Percentiles rank a stretch among this genome's conserved stretches.
Evolutionary conservation across 2,329 filamentous ascomycete genomes (phyloP).

Genomic region (Epichloe coenophiala): DNA sequence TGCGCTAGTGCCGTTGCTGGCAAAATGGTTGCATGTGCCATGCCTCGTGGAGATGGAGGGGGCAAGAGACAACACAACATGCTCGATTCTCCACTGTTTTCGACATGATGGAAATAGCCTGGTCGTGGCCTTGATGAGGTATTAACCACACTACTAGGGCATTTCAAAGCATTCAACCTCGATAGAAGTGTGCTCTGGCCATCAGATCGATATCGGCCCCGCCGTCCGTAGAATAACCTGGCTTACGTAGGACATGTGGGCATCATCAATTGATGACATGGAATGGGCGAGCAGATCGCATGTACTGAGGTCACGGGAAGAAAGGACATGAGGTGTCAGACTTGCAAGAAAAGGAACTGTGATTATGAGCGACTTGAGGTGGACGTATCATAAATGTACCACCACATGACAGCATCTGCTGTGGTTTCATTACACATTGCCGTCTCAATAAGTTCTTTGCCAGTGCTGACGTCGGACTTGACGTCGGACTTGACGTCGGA

Average conservation of each 20-base stretch:
- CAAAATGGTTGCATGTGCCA: background rate
- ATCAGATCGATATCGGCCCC: background rate
- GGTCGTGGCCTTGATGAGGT: background rate
- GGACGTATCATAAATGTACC: no score
- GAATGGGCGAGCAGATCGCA: background rate
- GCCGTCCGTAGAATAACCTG: background rate
- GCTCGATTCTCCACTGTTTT: background rate
- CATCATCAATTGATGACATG: background rate
- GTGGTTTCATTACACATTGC: no score
- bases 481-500: no score
- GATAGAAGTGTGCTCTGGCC: background rate
- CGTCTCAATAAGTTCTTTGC: no score
- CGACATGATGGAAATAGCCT: background rate
- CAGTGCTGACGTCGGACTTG: no score
- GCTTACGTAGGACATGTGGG: background rate
- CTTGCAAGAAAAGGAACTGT: no score
- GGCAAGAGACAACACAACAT: background rate
- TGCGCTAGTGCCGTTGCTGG: background rate
- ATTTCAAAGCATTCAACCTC: no score
- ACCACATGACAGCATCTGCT: no score
- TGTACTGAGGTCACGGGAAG: no score
- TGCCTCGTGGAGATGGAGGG: background rate
- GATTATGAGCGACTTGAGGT: no score
- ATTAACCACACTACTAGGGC: background rate
- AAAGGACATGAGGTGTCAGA: no score